phyloP scores from a whole-genome alignment of 805 yeast species.

The Yamadazyma sp. region DNA sequence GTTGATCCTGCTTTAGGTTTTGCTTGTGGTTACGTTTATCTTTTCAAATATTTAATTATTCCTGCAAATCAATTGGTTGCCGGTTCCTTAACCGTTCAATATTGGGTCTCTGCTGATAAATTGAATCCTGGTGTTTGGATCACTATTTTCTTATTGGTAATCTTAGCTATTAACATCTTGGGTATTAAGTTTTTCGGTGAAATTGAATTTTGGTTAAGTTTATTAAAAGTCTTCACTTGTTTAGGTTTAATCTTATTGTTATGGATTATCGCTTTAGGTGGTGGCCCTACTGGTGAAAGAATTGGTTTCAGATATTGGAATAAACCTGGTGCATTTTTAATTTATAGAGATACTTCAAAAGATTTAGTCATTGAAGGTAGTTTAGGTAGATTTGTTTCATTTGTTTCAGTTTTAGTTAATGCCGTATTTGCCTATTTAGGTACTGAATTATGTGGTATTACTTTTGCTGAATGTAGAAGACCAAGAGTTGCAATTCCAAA shows the following conservation, averaged over 20 bases:
- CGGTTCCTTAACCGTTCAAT: constrained; percentile 51
- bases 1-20: constrained; percentile 67
- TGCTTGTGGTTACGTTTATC: constrained; percentile 65
- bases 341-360: constrained; percentile 43
- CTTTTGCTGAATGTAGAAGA: constrained; percentile 70
- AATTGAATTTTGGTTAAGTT: constrained; percentile 61
- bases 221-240: constrained; percentile 62
- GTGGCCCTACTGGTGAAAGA: constrained; percentile 73
- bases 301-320: constrained; percentile 71
- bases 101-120: constrained; percentile 46
- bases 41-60: constrained; percentile 51
- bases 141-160: constrained; percentile 43
- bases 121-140: constrained; percentile 61
- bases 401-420: constrained; percentile 58
- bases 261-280: constrained; percentile 69
- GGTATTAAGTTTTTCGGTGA: constrained; percentile 55
- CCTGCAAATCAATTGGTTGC: constrained; percentile 68
- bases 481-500: constrained; percentile 66
- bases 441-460: constrained; percentile 66
- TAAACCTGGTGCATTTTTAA: constrained; percentile 60
- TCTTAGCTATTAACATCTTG: constrained; percentile 40
- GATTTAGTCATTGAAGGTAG: constrained; percentile 36
- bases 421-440: constrained; percentile 73
- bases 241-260: constrained; percentile 64
- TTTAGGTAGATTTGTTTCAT: constrained; percentile 58